Base-by-base conservation (phyloP, 306 rosid species). In the Vachellia pachyceras region DNA sequence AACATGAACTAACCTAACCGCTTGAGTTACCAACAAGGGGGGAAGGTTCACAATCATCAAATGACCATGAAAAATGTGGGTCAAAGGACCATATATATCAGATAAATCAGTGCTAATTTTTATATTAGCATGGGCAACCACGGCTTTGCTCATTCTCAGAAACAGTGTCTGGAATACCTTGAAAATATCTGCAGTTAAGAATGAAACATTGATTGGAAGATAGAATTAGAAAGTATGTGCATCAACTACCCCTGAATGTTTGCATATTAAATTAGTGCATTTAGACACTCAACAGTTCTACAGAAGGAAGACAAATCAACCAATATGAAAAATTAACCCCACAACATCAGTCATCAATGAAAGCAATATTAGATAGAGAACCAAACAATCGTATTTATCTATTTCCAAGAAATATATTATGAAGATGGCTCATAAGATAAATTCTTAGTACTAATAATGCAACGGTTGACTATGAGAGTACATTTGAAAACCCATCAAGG, bases 41-140 rank as follows among this genome's bases (percentile, higher is more conserved):
- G 14, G 3, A 13, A 5, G 17, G 18, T 47, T 5, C 18, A 13
- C 18, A 47, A 47, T 47, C 52, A 47, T 47, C 33, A 29, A 0
- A 29, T 2, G 18, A 47, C 52, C 52, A 17, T 0, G 13, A 12
- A 49, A 49, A 49, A 15, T 15, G 55, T 49, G 20, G 8, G 55
- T 49, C 3, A 49, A 15, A 49, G 20, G 6, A 13, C 17, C 0
- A 0, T 3, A 17, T 47, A 17, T 15, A 15, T 49, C 7, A 15
- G 5, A 52, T 14, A 22, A 50, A 83, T 82, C 82, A 61, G 76
- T 41, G 44, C 44, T 50, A 18, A 29, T 0, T 15, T 76, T 75
- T 77, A 67, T 25, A 67, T 93, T 89, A 95, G 88, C 99, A 95
- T 66, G 98, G 92, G 42, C 99, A 95, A 57, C 98, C 97, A 54